These are phyloP conservation scores for Pterula multifida DNA, from an alignment of 1,284 basidiomycete species.

Conservation along the genomic window DNA sequence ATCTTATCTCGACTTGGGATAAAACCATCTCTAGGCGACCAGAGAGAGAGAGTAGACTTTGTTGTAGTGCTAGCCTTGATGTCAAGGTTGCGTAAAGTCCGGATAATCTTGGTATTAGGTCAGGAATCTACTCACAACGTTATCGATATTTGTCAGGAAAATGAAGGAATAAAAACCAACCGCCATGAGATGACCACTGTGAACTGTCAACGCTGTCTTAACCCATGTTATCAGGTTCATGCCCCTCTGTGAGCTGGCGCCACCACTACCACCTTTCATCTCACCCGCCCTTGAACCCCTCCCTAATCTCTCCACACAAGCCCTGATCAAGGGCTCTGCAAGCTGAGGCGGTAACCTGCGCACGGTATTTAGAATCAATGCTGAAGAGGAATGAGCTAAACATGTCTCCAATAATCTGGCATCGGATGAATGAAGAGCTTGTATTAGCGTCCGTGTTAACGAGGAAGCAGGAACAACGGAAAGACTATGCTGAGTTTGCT, in stretches of 20 bases:
- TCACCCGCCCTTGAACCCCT: slow-evolving; percentile 62
- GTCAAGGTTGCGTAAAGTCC: slow-evolving; percentile 78
- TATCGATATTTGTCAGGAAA: slow-evolving; percentile 9
- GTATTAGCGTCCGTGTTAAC: slow-evolving; percentile 88
- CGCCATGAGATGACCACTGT: slow-evolving; percentile 91
- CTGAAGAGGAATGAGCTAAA: slow-evolving; percentile 72
- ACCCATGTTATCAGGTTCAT: slow-evolving; percentile 83
- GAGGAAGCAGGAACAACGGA: slow-evolving; percentile 73
- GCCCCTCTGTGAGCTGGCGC: slow-evolving; percentile 80
- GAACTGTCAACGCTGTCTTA: slow-evolving; percentile 74
- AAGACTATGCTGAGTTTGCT: slow-evolving; percentile 23
- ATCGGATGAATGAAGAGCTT: slow-evolving; percentile 94
- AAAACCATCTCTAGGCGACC: slow-evolving; percentile 91
- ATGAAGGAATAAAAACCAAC: slow-evolving; percentile 32
- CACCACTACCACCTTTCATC: slow-evolving; percentile 72
- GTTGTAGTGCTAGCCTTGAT: slow-evolving; percentile 71
- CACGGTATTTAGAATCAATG: slow-evolving; percentile 82
- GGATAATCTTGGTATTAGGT: slow-evolving; percentile 74
- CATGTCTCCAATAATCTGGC: slow-evolving; percentile 82
- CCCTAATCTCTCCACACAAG: slow-evolving; percentile 84
- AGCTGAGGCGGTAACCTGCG: slow-evolving; percentile 82
- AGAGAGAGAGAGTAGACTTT: slow-evolving; percentile 75
- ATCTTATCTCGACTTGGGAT: slow-evolving; percentile 83
- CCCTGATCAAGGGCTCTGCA: slow-evolving; percentile 77
- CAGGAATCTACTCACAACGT: slow-evolving; percentile 54